Percentiles rank a stretch among this genome's conserved stretches.
phyloP scores from a whole-genome alignment of 306 rosid species.

The Sophora flavescens region DNA sequence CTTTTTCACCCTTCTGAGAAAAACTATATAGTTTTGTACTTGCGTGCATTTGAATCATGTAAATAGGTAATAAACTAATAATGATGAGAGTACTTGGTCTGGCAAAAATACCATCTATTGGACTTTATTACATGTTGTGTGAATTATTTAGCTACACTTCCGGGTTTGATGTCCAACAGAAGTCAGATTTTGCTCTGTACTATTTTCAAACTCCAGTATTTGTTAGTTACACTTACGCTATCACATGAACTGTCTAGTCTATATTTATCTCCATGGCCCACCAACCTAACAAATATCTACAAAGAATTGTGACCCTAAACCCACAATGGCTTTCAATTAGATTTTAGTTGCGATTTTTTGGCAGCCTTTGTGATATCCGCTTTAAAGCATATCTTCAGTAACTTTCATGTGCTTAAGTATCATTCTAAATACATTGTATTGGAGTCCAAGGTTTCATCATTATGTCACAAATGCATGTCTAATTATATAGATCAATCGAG shows the following conservation, averaged over 20 bases:
- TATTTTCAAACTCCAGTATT: background rate
- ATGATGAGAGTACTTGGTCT: background rate
- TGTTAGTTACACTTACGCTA: constrained; percentile 39
- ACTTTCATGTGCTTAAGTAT: background rate
- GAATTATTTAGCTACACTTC: constrained; percentile 12
- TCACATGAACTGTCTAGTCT: constrained; percentile 28
- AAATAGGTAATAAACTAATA: background rate
- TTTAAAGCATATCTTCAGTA: background rate
- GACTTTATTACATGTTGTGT: constrained; percentile 31
- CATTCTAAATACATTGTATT: background rate
- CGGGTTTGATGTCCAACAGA: background rate
- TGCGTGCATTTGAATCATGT: background rate
- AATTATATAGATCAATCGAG: background rate
- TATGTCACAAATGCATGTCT: background rate
- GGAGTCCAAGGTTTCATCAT: constrained; percentile 23
- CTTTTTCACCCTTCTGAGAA: too few species aligned
- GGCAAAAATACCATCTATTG: background rate
- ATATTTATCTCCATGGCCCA: background rate
- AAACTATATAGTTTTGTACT: too few species aligned
- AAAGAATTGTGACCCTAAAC: background rate
- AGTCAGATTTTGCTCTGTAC: background rate
- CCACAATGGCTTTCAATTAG: background rate
- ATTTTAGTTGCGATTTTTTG: constrained; percentile 33
- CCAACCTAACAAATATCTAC: constrained; percentile 27
- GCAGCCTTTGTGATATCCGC: background rate